A percentile compares a stretch with the other conserved stretches of the same genome.
These are phyloP conservation scores for Fusarium sambucinum DNA, from an alignment of 2,329 filamentous ascomycete species.

Conservation along the genomic window DNA sequence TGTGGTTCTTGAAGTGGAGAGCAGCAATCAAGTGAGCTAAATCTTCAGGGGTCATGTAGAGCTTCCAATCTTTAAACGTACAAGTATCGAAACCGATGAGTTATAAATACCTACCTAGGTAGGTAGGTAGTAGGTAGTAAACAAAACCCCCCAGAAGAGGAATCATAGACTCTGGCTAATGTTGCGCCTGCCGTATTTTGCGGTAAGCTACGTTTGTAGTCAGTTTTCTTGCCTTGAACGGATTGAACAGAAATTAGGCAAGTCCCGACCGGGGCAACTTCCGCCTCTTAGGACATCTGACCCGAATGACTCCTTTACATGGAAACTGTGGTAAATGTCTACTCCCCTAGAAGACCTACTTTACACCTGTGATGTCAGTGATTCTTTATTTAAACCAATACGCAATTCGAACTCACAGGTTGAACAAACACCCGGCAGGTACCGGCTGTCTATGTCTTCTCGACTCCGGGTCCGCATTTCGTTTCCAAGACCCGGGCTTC, in stretches of 20 bases:
- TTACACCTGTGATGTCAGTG: not conserved
- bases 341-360: too few relatives aligned
- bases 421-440: not conserved
- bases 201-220: not conserved
- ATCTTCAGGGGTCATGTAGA: too few relatives aligned
- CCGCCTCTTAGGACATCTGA: too few relatives aligned
- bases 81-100: not conserved
- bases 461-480: slow-evolving; percentile 7
- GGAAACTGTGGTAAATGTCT: not conserved
- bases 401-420: too few relatives aligned
- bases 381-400: not conserved
- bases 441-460: not conserved
- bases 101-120: too few relatives aligned
- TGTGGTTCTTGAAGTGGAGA: slow-evolving; percentile 42
- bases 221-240: not conserved
- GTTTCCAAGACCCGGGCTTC: not conserved
- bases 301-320: too few relatives aligned
- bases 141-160: not conserved
- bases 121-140: too few relatives aligned
- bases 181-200: not conserved
- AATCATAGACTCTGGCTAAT: not conserved
- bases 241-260: not conserved
- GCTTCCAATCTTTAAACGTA: not conserved
- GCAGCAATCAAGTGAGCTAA: slow-evolving; percentile 7
- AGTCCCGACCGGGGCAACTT: not conserved